Evolutionary conservation across 371 early-diverging fungal genomes (phyloP).

Genomic region (Blakeslea trispora): DNA sequence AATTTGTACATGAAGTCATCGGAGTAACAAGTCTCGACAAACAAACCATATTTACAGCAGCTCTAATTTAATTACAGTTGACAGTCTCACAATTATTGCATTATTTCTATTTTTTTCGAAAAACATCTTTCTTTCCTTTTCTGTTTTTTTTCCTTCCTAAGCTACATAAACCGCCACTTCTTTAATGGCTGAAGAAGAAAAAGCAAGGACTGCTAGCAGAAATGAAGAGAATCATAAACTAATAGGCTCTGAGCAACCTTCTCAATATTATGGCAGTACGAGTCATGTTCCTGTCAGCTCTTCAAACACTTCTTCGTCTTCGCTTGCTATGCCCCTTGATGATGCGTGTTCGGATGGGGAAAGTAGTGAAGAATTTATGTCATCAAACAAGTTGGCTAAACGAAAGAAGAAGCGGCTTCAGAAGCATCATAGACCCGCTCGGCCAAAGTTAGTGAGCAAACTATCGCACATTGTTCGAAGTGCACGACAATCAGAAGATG

Average conservation of each 20-base stretch:
- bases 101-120: background rate
- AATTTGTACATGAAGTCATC: too few relatives aligned
- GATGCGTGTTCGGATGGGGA: constrained; percentile 25
- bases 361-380: constrained; percentile 25
- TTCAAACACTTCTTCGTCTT: background rate
- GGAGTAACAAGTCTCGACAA: too few relatives aligned
- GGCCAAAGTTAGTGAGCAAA: constrained; percentile 24
- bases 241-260: background rate
- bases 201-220: background rate
- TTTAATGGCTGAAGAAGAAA: background rate
- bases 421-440: constrained; percentile 22
- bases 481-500: constrained; percentile 26
- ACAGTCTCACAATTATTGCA: background rate
- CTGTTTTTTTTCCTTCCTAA: too few relatives aligned
- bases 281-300: background rate
- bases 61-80: background rate
- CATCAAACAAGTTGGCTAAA: constrained; percentile 23
- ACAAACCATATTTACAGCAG: too few relatives aligned
- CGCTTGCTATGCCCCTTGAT: constrained; percentile 1
- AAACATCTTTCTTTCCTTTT: too few relatives aligned
- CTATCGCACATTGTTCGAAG: constrained; percentile 31
- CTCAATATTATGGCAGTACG: background rate
- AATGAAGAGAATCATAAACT: background rate
- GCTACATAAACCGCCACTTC: background rate
- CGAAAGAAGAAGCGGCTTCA: constrained; percentile 39